phyloP scores from a whole-genome alignment of 2,329 filamentous ascomycete genomes.

The Rasamsonia emersonii region DNA sequence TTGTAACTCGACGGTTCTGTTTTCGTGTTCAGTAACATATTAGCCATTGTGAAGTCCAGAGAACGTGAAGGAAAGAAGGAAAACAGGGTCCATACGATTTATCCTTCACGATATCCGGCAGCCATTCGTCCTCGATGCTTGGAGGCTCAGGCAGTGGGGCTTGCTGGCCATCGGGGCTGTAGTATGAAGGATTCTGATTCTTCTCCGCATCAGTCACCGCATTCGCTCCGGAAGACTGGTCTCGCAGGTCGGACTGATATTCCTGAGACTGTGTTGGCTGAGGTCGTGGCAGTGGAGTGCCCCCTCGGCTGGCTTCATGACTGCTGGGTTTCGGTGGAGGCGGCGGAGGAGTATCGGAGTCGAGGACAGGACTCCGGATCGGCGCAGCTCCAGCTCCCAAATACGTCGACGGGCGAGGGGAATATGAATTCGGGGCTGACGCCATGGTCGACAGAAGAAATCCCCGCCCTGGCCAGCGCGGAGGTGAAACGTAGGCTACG shows the following conservation, averaged over 20 bases:
- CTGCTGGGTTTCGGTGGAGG: constrained; percentile 65
- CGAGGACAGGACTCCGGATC: constrained; percentile 25
- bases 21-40: constrained; percentile 2
- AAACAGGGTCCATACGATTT: constrained; percentile 58
- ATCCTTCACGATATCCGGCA: constrained; percentile 66
- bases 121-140: constrained; percentile 56
- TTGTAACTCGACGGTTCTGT: constrained; percentile 49
- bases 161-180: constrained; percentile 2
- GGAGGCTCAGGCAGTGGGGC: constrained; percentile 20
- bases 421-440: constrained; percentile 16
- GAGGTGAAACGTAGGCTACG: neutral
- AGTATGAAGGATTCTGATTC: constrained; percentile 1
- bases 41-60: neutral
- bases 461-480: neutral
- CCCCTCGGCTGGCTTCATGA: constrained; percentile 59
- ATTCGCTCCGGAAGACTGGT: constrained; percentile 11
- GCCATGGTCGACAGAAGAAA: constrained; percentile 14
- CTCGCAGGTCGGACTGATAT: constrained; percentile 19
- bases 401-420: constrained; percentile 17
- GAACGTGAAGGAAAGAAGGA: constrained; percentile 13
- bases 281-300: constrained; percentile 49
- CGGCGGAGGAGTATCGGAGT: constrained; percentile 53
- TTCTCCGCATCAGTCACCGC: constrained; percentile 6
- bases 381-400: constrained; percentile 9
- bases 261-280: constrained; percentile 34